Percentiles rank a stretch among this genome's conserved stretches.
phyloP scores from a whole-genome alignment of 148 eudicot genomes.

The Nyssa sinensis region DNA sequence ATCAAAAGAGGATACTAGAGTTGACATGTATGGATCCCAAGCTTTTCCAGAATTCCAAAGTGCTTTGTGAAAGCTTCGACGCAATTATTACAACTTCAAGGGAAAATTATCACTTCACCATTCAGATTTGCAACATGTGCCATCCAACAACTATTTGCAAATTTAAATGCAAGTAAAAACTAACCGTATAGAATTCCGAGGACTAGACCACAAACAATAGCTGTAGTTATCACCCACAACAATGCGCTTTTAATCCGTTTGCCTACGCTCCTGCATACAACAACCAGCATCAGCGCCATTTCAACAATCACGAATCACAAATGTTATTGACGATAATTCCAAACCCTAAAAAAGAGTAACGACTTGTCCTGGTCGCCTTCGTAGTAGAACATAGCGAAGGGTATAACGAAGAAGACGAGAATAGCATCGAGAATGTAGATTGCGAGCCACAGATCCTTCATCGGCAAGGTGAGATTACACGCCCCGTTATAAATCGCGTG shows the following conservation, averaged over 20 bases:
- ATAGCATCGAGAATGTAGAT: constrained; percentile 76
- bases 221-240: constrained; percentile 73
- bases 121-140: not conserved
- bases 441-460: constrained; percentile 93
- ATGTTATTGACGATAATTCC: not conserved
- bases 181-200: constrained; percentile 94
- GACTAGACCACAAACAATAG: constrained; percentile 68
- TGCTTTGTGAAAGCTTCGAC: too few species aligned
- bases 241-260: constrained; percentile 76
- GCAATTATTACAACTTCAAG: too few species aligned
- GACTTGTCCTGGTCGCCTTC: constrained; percentile 99
- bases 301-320: not conserved
- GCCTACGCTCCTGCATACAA: constrained; percentile 55
- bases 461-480: constrained; percentile 83
- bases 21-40: too few species aligned
- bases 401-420: constrained; percentile 87
- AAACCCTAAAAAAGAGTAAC: constrained; percentile 14
- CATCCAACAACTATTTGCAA: not conserved
- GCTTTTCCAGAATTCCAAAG: too few species aligned
- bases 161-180: constrained; percentile 12
- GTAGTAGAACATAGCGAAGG: constrained; percentile 94
- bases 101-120: not conserved
- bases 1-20: too few species aligned
- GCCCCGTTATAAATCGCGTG: constrained; percentile 93
- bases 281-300: constrained; percentile 13